Evolutionary conservation across 345 rosid species (phyloP).

Genomic region (Cardamine occulta): DNA sequence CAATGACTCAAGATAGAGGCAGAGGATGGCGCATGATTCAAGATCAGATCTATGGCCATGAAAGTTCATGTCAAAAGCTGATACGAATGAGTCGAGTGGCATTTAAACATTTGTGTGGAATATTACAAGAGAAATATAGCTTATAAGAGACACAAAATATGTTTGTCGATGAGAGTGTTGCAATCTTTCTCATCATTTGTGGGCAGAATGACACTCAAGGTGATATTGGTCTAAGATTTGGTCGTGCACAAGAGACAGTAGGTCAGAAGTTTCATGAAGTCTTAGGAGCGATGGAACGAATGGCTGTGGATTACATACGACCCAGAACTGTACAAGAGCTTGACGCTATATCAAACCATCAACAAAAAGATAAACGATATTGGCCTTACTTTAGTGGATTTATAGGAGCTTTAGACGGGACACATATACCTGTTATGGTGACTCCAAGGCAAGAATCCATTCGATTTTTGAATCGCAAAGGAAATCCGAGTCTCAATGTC

Average conservation of each 20-base stretch:
- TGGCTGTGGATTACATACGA: neutral
- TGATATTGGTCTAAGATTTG: neutral
- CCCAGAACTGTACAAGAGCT: neutral
- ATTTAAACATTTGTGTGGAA: neutral
- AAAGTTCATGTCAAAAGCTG: neutral
- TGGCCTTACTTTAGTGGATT: neutral
- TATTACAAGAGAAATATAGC: neutral
- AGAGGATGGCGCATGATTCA: neutral
- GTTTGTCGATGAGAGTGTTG: neutral
- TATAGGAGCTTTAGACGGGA: neutral
- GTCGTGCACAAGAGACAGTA: slow-evolving; percentile 3
- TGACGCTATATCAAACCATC: neutral
- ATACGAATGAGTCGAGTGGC: neutral
- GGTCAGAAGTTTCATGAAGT: neutral
- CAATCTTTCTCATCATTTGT: neutral
- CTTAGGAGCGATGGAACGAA: neutral
- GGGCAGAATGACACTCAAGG: neutral
- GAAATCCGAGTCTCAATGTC: too few species aligned
- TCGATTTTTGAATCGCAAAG: too few species aligned
- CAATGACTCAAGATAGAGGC: neutral
- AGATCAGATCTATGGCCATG: neutral
- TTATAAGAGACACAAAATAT: neutral
- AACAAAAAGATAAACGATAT: neutral
- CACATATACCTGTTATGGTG: neutral
- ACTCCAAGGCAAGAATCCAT: neutral